Conservation (phyloP, 2,329 filamentous ascomycete genomes). For the Aspergillus oerlinghausenensis region DNA sequence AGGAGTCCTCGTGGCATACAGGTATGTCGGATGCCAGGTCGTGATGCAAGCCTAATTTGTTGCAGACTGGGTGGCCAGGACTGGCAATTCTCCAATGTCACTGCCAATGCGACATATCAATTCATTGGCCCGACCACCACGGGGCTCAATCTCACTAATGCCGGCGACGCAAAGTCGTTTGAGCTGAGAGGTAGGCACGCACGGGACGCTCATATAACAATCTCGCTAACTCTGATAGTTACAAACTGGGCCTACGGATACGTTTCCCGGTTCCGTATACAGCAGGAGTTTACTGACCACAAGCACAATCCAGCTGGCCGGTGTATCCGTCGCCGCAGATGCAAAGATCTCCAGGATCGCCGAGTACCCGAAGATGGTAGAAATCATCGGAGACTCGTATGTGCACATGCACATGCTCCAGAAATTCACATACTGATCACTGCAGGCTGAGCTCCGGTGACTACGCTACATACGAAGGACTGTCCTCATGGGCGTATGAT, state of each 20-base stretch:
- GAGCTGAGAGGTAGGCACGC: slow-evolving; percentile 44
- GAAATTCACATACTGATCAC: slow-evolving; percentile 43
- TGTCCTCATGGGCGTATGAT: slow-evolving; percentile 54
- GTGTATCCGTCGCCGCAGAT: slow-evolving; percentile 46
- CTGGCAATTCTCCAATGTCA: slow-evolving; percentile 59
- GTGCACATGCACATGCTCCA: not conserved
- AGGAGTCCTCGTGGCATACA: slow-evolving; percentile 51
- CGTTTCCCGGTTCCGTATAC: slow-evolving; percentile 6
- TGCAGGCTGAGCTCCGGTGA: slow-evolving; percentile 50
- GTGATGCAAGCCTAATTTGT: not conserved
- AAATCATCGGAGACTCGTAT: slow-evolving; percentile 42
- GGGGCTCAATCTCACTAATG: slow-evolving; percentile 40
- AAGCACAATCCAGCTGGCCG: slow-evolving; percentile 47
- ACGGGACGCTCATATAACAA: not conserved
- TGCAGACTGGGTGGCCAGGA: slow-evolving; percentile 52
- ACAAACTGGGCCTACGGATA: slow-evolving; percentile 57
- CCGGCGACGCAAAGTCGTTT: slow-evolving; percentile 45
- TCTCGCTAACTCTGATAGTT: slow-evolving; percentile 30
- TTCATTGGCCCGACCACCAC: slow-evolving; percentile 40
- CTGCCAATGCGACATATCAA: slow-evolving; percentile 52
- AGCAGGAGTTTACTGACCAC: slow-evolving; percentile 8
- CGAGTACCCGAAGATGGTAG: slow-evolving; percentile 32
- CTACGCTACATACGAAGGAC: slow-evolving; percentile 54
- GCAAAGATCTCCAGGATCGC: slow-evolving; percentile 43
- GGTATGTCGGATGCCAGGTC: slow-evolving; percentile 8